phyloP scores from a whole-genome alignment of 345 rosid genomes.

The Salix koriyanagi region DNA sequence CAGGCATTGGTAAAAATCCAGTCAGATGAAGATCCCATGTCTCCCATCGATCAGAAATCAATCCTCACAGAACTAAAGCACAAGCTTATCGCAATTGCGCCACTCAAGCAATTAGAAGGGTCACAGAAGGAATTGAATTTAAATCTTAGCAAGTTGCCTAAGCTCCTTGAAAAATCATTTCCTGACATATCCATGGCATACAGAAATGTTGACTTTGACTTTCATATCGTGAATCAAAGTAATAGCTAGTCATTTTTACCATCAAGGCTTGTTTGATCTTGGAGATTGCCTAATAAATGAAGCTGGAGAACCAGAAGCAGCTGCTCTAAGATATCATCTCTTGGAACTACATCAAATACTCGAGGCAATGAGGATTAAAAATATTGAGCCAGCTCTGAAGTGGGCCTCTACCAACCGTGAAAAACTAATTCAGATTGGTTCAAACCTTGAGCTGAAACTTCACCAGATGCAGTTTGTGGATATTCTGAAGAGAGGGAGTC shows the following conservation, averaged over 20 bases:
- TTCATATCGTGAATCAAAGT: constrained; percentile 51
- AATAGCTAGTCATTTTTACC: constrained; percentile 61
- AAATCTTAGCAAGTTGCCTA: constrained; percentile 49
- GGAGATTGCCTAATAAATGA: constrained; percentile 70
- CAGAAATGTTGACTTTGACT: constrained; percentile 59
- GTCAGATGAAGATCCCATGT: constrained; percentile 18
- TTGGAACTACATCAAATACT: constrained; percentile 50
- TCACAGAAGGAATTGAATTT: constrained; percentile 51
- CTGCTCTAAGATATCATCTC: constrained; percentile 42
- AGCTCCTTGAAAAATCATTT: constrained; percentile 53
- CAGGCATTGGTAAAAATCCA: constrained; percentile 43
- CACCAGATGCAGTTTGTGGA: constrained; percentile 54
- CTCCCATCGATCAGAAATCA: constrained; percentile 34
- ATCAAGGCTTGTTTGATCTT: constrained; percentile 68
- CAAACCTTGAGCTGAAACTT: constrained; percentile 58
- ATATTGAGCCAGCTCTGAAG: constrained; percentile 66
- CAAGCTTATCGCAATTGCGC: constrained; percentile 45
- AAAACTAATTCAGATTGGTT: constrained; percentile 44
- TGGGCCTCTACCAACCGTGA: constrained; percentile 56
- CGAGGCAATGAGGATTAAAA: constrained; percentile 48
- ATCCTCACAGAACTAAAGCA: constrained; percentile 43
- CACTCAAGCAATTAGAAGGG: constrained; percentile 49
- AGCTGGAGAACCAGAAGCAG: constrained; percentile 47
- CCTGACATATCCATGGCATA: constrained; percentile 70
- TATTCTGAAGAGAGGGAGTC: constrained; percentile 50